Conservation (phyloP, 148 eudicot genomes). For the Vaccinium vitisidaea region DNA sequence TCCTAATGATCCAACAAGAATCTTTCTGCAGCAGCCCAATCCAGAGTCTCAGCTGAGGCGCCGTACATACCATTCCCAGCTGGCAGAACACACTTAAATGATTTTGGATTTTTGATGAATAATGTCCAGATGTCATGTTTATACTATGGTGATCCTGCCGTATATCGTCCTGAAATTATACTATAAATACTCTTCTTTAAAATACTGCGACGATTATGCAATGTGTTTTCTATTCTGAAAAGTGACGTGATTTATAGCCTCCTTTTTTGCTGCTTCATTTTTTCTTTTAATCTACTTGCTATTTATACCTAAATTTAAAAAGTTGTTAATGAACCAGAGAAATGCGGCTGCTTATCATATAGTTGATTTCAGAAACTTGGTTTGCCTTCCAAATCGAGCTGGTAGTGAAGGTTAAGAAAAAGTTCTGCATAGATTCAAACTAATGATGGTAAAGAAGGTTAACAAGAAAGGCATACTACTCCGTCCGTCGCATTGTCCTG, state of each 20-base stretch:
- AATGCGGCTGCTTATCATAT: background rate
- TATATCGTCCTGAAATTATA: background rate
- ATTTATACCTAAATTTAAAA: background rate
- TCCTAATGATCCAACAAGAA: conserved; percentile 91
- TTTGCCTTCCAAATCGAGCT: background rate
- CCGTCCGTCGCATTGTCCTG: too few relatives aligned
- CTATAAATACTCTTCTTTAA: background rate
- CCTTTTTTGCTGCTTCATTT: background rate
- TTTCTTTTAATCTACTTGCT: background rate
- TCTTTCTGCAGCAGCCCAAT: conserved; percentile 92
- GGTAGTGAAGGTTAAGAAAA: background rate
- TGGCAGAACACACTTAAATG: conserved; percentile 27
- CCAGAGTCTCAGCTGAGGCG: conserved; percentile 79
- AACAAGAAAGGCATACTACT: background rate
- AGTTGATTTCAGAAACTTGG: background rate
- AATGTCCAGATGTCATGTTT: background rate
- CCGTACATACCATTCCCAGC: conserved; percentile 66
- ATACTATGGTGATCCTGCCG: background rate
- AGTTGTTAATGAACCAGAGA: background rate
- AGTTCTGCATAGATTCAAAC: background rate
- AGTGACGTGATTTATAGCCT: background rate
- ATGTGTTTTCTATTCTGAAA: background rate
- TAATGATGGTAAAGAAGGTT: background rate
- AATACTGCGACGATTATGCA: background rate
- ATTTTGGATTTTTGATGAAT: background rate